phyloP scores from a whole-genome alignment of 768 basidiomycete species.

The Pulveroboletus ravenelii region DNA sequence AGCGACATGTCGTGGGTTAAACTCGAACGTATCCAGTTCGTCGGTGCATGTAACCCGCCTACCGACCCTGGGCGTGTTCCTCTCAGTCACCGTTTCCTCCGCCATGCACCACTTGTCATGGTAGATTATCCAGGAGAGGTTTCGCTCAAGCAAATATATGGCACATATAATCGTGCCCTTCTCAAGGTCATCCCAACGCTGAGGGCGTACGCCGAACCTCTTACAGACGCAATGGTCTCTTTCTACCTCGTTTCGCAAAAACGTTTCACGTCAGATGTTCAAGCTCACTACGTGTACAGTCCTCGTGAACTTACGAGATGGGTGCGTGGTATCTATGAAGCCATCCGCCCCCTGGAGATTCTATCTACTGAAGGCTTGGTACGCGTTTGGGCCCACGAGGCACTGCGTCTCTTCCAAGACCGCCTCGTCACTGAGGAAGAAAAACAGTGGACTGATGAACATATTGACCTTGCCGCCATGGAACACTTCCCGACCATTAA shows the following conservation, averaged over 20 bases:
- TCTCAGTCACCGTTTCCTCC: slow-evolving; percentile 92
- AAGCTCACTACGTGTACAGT: slow-evolving; percentile 98
- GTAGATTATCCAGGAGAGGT: slow-evolving; percentile 98
- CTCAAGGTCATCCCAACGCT: slow-evolving; percentile 95
- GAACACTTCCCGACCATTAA: slow-evolving; percentile 93
- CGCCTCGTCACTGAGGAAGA: slow-evolving; percentile 92
- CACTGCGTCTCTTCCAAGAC: slow-evolving; percentile 95
- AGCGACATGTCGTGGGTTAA: slow-evolving; percentile 96
- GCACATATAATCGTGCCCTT: slow-evolving; percentile 93
- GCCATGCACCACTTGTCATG: slow-evolving; percentile 97
- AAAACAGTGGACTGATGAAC: slow-evolving; percentile 90
- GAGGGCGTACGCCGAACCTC: slow-evolving; percentile 86
- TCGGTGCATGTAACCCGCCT: slow-evolving; percentile 98
- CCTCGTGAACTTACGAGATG: slow-evolving; percentile 98
- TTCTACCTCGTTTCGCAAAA: slow-evolving; percentile 94
- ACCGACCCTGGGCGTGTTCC: slow-evolving; percentile 99
- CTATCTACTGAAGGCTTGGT: slow-evolving; percentile 93
- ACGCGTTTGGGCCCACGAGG: slow-evolving; percentile 97
- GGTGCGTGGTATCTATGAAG: slow-evolving; percentile 96
- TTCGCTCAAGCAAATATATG: slow-evolving; percentile 97
- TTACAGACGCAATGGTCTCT: slow-evolving; percentile 95
- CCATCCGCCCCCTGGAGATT: slow-evolving; percentile 90
- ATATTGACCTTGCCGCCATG: slow-evolving; percentile 78
- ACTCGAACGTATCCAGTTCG: slow-evolving; percentile 98
- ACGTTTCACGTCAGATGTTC: slow-evolving; percentile 92